A percentile compares a stretch with the other conserved stretches of the same genome.
These are phyloP conservation scores for Linum trigynum DNA, from an alignment of 345 rosid species.

Conservation along the genomic window DNA sequence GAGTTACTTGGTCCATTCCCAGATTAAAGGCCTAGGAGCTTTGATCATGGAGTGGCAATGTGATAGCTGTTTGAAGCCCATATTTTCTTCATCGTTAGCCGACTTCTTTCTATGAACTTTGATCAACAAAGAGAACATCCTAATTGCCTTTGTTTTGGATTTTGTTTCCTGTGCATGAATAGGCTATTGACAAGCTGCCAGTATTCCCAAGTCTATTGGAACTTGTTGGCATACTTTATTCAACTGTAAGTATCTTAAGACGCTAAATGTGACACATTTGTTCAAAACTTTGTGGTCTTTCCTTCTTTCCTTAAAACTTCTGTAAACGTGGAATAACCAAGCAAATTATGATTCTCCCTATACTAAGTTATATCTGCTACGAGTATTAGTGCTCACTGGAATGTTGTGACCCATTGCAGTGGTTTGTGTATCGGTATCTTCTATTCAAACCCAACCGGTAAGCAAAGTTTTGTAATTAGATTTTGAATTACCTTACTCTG, in stretches of 20 bases:
- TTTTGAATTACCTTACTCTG: not conserved
- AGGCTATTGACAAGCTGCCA: slow-evolving; percentile 79
- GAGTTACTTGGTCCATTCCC: too few species aligned
- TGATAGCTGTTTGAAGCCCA: too few species aligned
- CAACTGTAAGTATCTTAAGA: slow-evolving; percentile 40
- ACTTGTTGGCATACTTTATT: slow-evolving; percentile 65
- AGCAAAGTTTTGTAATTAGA: not conserved
- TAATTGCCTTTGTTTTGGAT: slow-evolving; percentile 3
- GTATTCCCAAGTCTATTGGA: slow-evolving; percentile 57
- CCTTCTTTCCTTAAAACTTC: not conserved
- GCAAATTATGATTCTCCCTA: not conserved
- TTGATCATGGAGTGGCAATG: too few species aligned
- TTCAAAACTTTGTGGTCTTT: not conserved
- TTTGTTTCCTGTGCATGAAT: slow-evolving; percentile 8
- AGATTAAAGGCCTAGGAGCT: too few species aligned
- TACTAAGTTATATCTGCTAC: not conserved
- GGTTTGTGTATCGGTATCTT: slow-evolving; percentile 88
- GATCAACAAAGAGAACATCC: slow-evolving; percentile 3
- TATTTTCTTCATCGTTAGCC: not conserved
- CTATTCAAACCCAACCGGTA: slow-evolving; percentile 84
- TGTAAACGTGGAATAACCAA: not conserved
- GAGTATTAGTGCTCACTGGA: slow-evolving; percentile 14
- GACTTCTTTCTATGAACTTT: not conserved
- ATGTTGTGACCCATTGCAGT: slow-evolving; percentile 35
- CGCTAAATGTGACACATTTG: not conserved